Percentiles rank a stretch among this genome's conserved stretches.
Evolutionary conservation across 768 basidiomycete genomes (phyloP).

Genomic region (Kwoniella bestiolae): DNA sequence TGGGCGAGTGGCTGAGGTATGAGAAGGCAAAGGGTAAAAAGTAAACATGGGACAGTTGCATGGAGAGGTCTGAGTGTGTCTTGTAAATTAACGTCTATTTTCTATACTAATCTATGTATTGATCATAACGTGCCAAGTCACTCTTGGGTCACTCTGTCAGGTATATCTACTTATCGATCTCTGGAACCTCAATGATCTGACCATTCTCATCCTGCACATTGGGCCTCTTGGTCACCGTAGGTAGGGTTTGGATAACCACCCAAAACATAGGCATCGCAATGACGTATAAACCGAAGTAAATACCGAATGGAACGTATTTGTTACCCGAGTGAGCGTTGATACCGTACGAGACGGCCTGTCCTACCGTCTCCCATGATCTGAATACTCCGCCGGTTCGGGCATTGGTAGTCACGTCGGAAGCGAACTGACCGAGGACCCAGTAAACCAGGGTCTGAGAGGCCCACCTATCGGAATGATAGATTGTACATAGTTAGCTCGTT

Average conservation of each 20-base stretch:
- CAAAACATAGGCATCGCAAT: conserved; percentile 4
- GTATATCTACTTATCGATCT: not conserved
- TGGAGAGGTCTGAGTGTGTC: too few species aligned
- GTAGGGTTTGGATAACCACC: conserved; percentile 1
- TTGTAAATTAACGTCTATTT: too few species aligned
- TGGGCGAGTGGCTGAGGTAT: conserved; percentile 37
- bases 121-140: too few species aligned
- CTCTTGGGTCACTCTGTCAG: not conserved
- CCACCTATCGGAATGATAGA: not conserved
- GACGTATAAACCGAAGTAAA: conserved; percentile 1
- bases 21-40: conserved; percentile 18
- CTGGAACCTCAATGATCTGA: not conserved
- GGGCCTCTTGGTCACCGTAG: conserved; percentile 2
- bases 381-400: conserved; percentile 42
- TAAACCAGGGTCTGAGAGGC: conserved; percentile 23
- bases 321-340: conserved; percentile 26
- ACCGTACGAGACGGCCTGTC: conserved; percentile 39
- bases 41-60: too few species aligned
- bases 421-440: conserved; percentile 41
- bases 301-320: conserved; percentile 17
- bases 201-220: conserved; percentile 5
- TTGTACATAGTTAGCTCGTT: too few species aligned
- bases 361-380: conserved; percentile 39
- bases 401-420: conserved; percentile 30
- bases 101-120: too few species aligned